These are phyloP conservation scores for Pterocarpus santalinus DNA, from an alignment of 306 rosid species.

Conservation along the genomic window DNA sequence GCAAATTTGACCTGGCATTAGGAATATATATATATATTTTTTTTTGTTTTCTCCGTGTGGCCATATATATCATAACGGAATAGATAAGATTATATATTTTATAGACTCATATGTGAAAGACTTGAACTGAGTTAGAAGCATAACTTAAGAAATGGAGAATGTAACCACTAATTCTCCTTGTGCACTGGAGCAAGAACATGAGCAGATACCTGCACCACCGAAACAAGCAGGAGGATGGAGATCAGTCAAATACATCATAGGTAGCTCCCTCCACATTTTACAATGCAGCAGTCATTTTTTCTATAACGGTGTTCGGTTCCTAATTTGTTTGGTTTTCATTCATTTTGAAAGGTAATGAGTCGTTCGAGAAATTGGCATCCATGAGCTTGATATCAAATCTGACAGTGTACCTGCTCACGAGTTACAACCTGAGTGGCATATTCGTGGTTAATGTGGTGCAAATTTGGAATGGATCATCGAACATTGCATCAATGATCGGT, in stretches of 20 bases:
- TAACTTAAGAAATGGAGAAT: constrained; percentile 35
- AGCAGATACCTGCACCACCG: not conserved
- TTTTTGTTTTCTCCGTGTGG: not conserved
- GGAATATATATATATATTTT: not conserved
- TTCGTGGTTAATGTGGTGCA: constrained; percentile 68
- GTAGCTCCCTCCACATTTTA: not conserved
- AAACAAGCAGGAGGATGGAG: constrained; percentile 48
- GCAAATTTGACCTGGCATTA: not conserved
- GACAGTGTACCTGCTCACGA: constrained; percentile 59
- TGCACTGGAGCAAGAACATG: constrained; percentile 26
- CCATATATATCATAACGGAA: not conserved
- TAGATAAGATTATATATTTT: not conserved
- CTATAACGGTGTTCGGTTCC: not conserved
- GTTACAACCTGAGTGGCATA: constrained; percentile 66
- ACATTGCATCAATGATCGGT: constrained; percentile 69
- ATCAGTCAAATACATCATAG: constrained; percentile 45
- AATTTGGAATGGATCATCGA: constrained; percentile 82
- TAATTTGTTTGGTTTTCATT: not conserved
- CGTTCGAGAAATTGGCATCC: constrained; percentile 90
- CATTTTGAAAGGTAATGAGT: constrained; percentile 64
- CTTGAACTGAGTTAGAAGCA: constrained; percentile 23
- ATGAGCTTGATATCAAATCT: constrained; percentile 84
- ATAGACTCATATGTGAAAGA: not conserved
- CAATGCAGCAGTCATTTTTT: not conserved
- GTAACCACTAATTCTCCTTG: constrained; percentile 14